phyloP scores from a whole-genome alignment of 1,284 basidiomycete genomes.

The Ustilago nuda region DNA sequence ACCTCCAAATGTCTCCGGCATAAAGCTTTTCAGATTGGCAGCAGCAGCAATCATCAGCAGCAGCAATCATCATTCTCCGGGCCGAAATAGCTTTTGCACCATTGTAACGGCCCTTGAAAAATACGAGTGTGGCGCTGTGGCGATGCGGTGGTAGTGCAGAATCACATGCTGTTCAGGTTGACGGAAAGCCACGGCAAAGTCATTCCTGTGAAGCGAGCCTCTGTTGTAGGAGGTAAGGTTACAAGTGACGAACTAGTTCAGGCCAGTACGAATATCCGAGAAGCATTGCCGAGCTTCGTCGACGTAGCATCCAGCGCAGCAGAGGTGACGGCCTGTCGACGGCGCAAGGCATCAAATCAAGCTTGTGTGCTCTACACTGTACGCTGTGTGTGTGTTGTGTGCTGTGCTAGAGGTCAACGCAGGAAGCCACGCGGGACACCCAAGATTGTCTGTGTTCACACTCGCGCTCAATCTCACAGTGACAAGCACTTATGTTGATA shows the following conservation, averaged over 20 bases:
- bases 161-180: background rate
- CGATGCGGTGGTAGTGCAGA: background rate
- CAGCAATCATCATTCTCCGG: background rate
- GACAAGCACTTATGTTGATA: background rate
- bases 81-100: background rate
- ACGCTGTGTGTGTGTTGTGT: background rate
- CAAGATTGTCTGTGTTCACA: background rate
- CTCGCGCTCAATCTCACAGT: background rate
- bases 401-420: background rate
- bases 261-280: background rate
- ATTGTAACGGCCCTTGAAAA: background rate
- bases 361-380: background rate
- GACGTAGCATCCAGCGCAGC: background rate
- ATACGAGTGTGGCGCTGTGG: background rate
- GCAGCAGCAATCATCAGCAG: background rate
- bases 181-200: background rate
- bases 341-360: background rate
- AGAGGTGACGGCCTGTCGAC: slow-evolving; percentile 1
- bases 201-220: background rate
- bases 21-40: background rate
- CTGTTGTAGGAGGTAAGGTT: background rate
- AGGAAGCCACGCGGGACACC: slow-evolving; percentile 7
- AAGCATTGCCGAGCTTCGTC: background rate
- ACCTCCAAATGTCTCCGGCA: background rate
- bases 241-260: background rate